Percentiles rank a stretch among this genome's conserved stretches.
phyloP scores from a whole-genome alignment of 2,329 filamentous ascomycete species.

The Ophiostoma perfectum region DNA sequence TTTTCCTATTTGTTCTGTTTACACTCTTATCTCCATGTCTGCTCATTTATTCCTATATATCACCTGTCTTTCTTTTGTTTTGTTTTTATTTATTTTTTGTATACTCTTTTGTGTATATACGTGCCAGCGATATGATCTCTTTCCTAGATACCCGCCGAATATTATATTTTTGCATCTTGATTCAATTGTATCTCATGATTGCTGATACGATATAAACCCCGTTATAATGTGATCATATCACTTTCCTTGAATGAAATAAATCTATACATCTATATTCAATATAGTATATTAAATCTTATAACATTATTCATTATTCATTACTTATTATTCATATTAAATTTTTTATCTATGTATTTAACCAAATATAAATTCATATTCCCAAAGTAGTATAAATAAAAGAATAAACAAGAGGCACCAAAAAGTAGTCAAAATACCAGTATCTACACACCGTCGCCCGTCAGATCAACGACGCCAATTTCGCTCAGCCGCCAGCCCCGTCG shows the following conservation, averaged over 20 bases:
- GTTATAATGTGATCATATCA: too few species aligned
- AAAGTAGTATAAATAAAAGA: background rate
- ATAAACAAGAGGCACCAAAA: background rate
- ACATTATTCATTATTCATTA: too few species aligned
- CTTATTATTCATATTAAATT: too few species aligned
- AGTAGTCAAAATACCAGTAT: background rate
- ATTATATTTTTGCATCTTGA: background rate
- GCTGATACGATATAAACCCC: too few species aligned
- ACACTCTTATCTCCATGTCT: too few species aligned
- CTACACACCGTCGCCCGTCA: constrained; percentile 12
- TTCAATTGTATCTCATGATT: too few species aligned
- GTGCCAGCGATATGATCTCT: background rate
- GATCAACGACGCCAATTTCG: constrained; percentile 18
- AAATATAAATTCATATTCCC: too few species aligned
- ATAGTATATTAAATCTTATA: too few species aligned
- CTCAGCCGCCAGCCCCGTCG: constrained; percentile 18
- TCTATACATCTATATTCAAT: too few species aligned
- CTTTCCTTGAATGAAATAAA: too few species aligned
- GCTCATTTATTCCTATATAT: constrained; percentile 5
- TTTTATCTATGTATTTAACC: too few species aligned
- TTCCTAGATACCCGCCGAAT: constrained; percentile 4
- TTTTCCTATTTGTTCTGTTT: background rate
- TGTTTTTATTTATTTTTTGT: background rate
- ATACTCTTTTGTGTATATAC: background rate
- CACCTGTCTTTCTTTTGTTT: constrained; percentile 4